Conservation (phyloP, 495 filamentous ascomycete species). For the Lentithecium fluviatile region DNA sequence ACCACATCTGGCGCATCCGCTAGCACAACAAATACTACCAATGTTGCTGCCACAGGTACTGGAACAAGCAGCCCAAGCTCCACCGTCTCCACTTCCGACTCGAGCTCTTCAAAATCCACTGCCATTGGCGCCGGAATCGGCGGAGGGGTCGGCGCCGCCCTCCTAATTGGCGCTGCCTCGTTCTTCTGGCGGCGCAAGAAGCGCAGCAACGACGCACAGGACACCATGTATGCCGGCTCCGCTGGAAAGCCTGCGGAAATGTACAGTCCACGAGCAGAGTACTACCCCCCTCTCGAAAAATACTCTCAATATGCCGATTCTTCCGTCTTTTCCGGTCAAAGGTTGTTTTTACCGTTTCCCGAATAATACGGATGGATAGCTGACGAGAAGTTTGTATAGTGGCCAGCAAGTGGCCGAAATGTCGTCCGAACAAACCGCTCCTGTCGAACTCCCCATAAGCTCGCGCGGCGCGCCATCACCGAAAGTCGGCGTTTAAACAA, state of each 20-base stretch:
- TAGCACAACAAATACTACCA: background rate
- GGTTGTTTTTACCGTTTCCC: no score
- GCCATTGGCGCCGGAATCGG: conserved; percentile 27
- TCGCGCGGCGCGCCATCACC: no score
- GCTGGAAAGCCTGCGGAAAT: background rate
- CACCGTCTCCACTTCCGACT: no score
- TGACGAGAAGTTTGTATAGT: no score
- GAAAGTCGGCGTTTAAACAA: no score
- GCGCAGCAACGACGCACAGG: background rate
- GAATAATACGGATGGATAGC: no score
- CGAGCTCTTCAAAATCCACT: background rate
- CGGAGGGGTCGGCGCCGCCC: conserved; percentile 3
- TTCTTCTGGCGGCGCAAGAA: conserved; percentile 20
- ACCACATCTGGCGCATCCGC: background rate
- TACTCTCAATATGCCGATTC: no score
- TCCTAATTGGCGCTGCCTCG: conserved; percentile 11
- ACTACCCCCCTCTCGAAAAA: background rate
- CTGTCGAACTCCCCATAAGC: no score
- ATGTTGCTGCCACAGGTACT: background rate
- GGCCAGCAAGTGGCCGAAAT: no score
- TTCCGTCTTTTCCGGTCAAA: no score
- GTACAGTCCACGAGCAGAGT: background rate
- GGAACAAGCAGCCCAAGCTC: no score
- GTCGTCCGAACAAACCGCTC: no score
- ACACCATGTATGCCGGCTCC: background rate